Conservation (phyloP, 2,329 filamentous ascomycete genomes). For the Ceratocystis destructans region DNA sequence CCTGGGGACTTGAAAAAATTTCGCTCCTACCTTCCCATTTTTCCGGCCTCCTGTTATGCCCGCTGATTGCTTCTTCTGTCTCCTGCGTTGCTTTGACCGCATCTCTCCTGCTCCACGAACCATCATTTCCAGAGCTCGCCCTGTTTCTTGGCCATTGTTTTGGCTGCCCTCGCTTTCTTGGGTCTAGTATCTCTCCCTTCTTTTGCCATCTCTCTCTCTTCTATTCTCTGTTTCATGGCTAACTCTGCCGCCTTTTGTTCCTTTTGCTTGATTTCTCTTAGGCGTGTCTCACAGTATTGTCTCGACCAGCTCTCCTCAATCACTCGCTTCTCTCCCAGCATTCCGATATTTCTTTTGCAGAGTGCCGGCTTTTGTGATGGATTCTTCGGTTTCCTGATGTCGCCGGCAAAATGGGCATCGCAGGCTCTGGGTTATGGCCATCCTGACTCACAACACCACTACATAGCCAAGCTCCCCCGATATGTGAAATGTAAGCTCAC, state of each 20-base stretch:
- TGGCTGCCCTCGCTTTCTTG: background rate
- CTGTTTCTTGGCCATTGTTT: background rate
- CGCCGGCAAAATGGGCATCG: background rate
- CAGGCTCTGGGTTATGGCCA: background rate
- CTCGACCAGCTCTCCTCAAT: background rate
- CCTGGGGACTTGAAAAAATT: background rate
- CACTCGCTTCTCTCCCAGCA: background rate
- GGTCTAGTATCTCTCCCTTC: background rate
- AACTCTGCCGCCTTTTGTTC: background rate
- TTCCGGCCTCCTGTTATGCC: background rate
- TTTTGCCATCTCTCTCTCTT: background rate
- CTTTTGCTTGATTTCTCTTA: background rate
- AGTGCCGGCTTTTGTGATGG: background rate
- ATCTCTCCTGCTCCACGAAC: background rate
- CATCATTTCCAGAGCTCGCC: background rate
- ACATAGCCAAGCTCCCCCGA: background rate
- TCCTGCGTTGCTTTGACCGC: background rate
- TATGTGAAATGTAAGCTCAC: background rate
- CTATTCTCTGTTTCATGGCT: conserved; percentile 1
- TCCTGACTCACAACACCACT: background rate
- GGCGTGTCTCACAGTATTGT: background rate
- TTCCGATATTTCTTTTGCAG: background rate
- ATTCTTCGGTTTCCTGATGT: background rate
- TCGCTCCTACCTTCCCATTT: background rate
- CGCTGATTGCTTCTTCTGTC: background rate